A percentile compares a stretch with the other conserved stretches of the same genome.
Conservation (phyloP, 2,329 filamentous ascomycete genomes). For the Aspergillus sp. region DNA sequence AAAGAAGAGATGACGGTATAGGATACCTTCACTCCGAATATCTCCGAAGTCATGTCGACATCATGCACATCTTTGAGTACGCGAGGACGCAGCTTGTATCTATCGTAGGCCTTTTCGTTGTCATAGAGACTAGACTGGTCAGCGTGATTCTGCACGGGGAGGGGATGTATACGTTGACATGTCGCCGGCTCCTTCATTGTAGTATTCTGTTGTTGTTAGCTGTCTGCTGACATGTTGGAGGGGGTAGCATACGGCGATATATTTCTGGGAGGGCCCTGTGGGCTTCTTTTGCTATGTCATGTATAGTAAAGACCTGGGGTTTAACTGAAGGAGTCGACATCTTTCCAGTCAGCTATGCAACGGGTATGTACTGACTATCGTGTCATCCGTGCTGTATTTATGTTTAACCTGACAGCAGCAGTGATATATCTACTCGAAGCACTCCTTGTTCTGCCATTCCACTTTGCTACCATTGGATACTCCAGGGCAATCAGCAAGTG, state of each 20-base stretch:
- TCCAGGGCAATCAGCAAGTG: too few species aligned
- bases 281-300: slow-evolving; percentile 1
- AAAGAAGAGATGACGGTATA: too few species aligned
- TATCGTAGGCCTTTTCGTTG: slow-evolving; percentile 7
- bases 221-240: not conserved
- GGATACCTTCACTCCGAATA: slow-evolving; percentile 7
- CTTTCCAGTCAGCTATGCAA: too few species aligned
- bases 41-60: slow-evolving; percentile 1
- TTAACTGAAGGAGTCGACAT: not conserved
- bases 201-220: slow-evolving; percentile 1
- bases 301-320: slow-evolving; percentile 5
- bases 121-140: not conserved
- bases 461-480: too few species aligned
- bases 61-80: slow-evolving; percentile 6
- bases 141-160: not conserved
- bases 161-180: slow-evolving; percentile 1
- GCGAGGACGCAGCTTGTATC: slow-evolving; percentile 7
- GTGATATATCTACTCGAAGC: too few species aligned
- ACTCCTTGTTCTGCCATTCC: too few species aligned
- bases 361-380: too few species aligned
- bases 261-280: slow-evolving; percentile 1
- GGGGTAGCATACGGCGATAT: not conserved
- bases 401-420: too few species aligned
- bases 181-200: slow-evolving; percentile 7
- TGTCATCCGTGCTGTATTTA: too few species aligned